These are phyloP conservation scores for Chernovozyma aurita DNA, from an alignment of 1,139 yeast genomes.

Conservation along the genomic window DNA sequence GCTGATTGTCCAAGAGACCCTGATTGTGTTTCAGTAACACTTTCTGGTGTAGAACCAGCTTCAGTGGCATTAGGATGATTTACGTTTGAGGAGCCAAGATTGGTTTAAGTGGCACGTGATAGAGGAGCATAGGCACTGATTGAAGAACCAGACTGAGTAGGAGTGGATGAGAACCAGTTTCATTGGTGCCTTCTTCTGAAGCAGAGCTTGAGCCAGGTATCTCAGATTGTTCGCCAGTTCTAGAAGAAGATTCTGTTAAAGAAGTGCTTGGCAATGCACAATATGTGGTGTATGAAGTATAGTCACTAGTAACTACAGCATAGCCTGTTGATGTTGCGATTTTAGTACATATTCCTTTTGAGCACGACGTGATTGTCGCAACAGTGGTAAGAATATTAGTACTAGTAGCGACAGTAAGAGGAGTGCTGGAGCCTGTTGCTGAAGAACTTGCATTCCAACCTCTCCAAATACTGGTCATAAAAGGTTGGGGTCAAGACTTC, in stretches of 20 bases:
- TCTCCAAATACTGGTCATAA: background rate
- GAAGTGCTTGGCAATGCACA: conserved; percentile 10
- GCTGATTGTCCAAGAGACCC: no score
- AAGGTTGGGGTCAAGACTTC: conserved; percentile 5
- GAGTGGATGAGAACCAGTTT: no score
- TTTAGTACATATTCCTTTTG: conserved; percentile 4
- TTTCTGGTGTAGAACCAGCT: background rate
- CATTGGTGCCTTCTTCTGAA: background rate
- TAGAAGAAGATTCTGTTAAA: conserved; percentile 7
- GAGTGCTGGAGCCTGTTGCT: background rate
- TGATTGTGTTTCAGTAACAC: background rate
- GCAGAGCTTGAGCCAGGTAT: background rate
- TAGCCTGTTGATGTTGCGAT: conserved; percentile 6
- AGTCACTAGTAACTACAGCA: conserved; percentile 7
- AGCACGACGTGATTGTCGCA: conserved; percentile 8
- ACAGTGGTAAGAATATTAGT: conserved; percentile 6
- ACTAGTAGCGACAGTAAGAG: background rate
- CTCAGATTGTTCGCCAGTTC: conserved; percentile 2
- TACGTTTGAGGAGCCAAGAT: background rate
- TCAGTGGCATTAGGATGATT: background rate
- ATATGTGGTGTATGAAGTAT: conserved; percentile 18
- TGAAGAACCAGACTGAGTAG: no score
- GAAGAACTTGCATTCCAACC: background rate
- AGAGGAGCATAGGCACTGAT: no score
- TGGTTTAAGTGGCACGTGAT: background rate